A percentile compares a stretch with the other conserved stretches of the same genome.
Conservation (phyloP, 1,284 basidiomycete genomes). For the Sanghuangporus sanghuang region DNA sequence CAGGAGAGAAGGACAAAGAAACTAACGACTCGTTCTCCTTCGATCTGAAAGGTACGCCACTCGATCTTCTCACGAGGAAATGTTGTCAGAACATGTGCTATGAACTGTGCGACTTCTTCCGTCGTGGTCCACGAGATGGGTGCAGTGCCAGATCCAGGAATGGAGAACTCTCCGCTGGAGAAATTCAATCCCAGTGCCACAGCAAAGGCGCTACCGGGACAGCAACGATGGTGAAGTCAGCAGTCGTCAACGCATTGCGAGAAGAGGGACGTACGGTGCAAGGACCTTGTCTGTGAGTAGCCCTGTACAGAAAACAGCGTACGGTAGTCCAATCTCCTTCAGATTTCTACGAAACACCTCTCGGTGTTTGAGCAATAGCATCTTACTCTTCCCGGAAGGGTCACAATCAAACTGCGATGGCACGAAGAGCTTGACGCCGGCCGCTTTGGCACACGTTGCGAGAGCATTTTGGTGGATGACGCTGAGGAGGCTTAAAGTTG, state of each 20-base stretch:
- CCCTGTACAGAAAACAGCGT: slow-evolving; percentile 29
- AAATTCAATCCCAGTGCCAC: slow-evolving; percentile 21
- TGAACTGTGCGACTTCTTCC: slow-evolving; percentile 31
- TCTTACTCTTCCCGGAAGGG: slow-evolving; percentile 23
- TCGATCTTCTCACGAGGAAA: slow-evolving; percentile 27
- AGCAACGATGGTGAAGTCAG: slow-evolving; percentile 15
- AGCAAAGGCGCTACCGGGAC: slow-evolving; percentile 18
- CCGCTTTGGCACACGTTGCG: slow-evolving; percentile 33
- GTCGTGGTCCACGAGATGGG: slow-evolving; percentile 29
- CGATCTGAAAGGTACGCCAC: slow-evolving; percentile 29
- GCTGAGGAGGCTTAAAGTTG: slow-evolving; percentile 26
- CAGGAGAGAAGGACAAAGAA: background rate
- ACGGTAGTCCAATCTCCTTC: slow-evolving; percentile 29
- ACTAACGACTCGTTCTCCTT: slow-evolving; percentile 29
- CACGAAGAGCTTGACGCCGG: slow-evolving; percentile 34
- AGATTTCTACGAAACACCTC: slow-evolving; percentile 22
- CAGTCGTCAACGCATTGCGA: slow-evolving; percentile 11
- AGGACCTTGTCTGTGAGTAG: slow-evolving; percentile 21
- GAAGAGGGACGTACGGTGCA: background rate
- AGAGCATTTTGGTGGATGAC: slow-evolving; percentile 28
- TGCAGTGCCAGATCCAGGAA: slow-evolving; percentile 29
- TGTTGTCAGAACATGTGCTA: slow-evolving; percentile 31
- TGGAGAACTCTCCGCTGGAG: slow-evolving; percentile 27
- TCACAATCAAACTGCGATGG: slow-evolving; percentile 33
- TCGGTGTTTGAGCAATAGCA: slow-evolving; percentile 14